Base-by-base conservation (phyloP, 371 early-diverging fungal species). In the Mucor ambiguus region DNA sequence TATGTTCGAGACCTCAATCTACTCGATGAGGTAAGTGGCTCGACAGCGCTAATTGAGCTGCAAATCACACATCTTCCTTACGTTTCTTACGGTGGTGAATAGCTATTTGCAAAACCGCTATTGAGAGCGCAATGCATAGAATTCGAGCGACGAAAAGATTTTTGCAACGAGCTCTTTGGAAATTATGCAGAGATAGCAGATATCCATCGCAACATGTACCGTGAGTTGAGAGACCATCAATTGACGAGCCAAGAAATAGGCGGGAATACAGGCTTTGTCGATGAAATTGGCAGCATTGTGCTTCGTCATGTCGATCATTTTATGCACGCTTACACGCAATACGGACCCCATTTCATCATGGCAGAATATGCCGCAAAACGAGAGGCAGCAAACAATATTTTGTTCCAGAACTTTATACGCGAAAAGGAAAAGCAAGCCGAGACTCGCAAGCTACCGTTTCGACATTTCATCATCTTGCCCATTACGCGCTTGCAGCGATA, bases 401-500 rank as follows among this genome's bases (percentile, higher is more conserved):
- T 68, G 32, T 88, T 95, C 26, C 80, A 74, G 28, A 85, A 85
- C 70, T 94, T 91, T 72, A 74, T 93, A 22, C 82, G 83, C 60
- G 87, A 83, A 61, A 75, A 75, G 16, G 87, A 87, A 56, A 75
- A 69, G 22, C 57, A 71, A 8, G 87, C 90, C 20, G 85, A 84
- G 61, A 75, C 78, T 62, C 74, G 92, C 22, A 88, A 84, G 65
- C 72, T 90, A 26, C 81, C 83, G 4, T 74, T 85, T 24, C 75
- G 79, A 33, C 78, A 79, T 52, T 66, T 69, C 32, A 55, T 73
- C 24, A 66, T 73, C 32, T 48, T 66, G 20, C 96, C 96, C 11
- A 90, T 92, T 0, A 90, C 92, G 4, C 87, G 95, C 20, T 70
- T 95, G 66, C 94, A 90, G 4, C 86, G 95, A 20, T 96, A 95